These are phyloP conservation scores for Dactylonectria estremocensis DNA, from an alignment of 2,329 filamentous ascomycete species.

Conservation along the genomic window DNA sequence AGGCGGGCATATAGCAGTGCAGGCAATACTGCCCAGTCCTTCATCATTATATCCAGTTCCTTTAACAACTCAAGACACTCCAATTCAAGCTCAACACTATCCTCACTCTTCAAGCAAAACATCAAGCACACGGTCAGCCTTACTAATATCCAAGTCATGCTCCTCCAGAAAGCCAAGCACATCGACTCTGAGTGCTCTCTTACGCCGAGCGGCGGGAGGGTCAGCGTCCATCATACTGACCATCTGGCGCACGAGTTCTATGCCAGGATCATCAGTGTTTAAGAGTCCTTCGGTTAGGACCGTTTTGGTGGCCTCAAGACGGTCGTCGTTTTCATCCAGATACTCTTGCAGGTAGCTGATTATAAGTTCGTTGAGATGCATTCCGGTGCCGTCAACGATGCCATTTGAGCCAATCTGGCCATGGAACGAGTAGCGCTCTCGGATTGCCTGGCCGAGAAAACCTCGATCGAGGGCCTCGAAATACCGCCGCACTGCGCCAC, in stretches of 20 bases:
- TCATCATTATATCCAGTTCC: no score
- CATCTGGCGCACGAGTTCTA: conserved; percentile 4
- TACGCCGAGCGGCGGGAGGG: conserved; percentile 8
- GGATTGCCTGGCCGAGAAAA: neutral
- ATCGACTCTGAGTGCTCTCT: neutral
- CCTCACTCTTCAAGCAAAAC: neutral
- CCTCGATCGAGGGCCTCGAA: neutral
- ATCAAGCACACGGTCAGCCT: conserved; percentile 4
- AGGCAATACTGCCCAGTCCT: neutral
- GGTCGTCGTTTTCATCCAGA: neutral
- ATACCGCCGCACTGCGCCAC: neutral
- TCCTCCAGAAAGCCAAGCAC: conserved; percentile 9
- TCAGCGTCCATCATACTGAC: conserved; percentile 4
- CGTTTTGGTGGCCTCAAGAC: neutral
- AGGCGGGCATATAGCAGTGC: no score
- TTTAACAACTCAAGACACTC: no score
- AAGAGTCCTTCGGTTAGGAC: neutral
- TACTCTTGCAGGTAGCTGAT: neutral
- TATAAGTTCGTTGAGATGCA: neutral
- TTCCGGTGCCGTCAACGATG: neutral
- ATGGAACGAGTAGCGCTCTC: neutral
- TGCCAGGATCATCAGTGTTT: conserved; percentile 5
- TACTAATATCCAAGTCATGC: neutral
- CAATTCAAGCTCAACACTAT: neutral
- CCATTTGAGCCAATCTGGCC: neutral